Conservation (phyloP, 352 stramenopile genomes). For the Pythium aristosporum region DNA sequence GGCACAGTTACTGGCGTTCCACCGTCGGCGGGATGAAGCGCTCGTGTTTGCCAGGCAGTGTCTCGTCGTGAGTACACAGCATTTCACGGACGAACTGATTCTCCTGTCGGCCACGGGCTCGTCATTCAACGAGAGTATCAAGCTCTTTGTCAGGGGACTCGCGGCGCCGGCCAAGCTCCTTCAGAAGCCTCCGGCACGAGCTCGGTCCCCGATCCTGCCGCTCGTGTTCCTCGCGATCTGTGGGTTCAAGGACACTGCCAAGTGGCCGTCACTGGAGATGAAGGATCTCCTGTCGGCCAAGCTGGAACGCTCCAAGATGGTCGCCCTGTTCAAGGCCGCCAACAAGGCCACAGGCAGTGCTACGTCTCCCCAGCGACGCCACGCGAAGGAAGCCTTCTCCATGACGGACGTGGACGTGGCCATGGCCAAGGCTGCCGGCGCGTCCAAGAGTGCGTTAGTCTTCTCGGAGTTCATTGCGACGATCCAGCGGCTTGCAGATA, state of each 20-base stretch:
- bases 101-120: slow-evolving; percentile 29
- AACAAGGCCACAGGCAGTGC: slow-evolving; percentile 25
- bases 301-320: slow-evolving; percentile 51
- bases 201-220: slow-evolving; percentile 42
- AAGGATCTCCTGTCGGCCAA: slow-evolving; percentile 41
- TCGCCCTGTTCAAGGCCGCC: slow-evolving; percentile 47
- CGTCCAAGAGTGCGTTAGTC: slow-evolving; percentile 46
- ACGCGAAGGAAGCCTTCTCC: slow-evolving; percentile 32
- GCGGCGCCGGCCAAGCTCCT: too few relatives aligned
- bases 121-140: slow-evolving; percentile 20
- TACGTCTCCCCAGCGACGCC: background rate
- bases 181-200: background rate
- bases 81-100: slow-evolving; percentile 39
- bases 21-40: slow-evolving; percentile 32
- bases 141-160: slow-evolving; percentile 8
- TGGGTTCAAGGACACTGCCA: slow-evolving; percentile 38
- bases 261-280: slow-evolving; percentile 37
- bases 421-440: slow-evolving; percentile 47
- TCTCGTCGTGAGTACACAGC: slow-evolving; percentile 39
- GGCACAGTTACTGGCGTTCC: slow-evolving; percentile 13
- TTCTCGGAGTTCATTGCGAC: slow-evolving; percentile 46
- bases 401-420: slow-evolving; percentile 59
- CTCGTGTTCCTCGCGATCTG: slow-evolving; percentile 44
- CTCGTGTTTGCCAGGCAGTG: slow-evolving; percentile 38
- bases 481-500: slow-evolving; percentile 35